A percentile compares a stretch with the other conserved stretches of the same genome.
phyloP scores from a whole-genome alignment of 139 green algal species.

The Tetraselmis chui region DNA sequence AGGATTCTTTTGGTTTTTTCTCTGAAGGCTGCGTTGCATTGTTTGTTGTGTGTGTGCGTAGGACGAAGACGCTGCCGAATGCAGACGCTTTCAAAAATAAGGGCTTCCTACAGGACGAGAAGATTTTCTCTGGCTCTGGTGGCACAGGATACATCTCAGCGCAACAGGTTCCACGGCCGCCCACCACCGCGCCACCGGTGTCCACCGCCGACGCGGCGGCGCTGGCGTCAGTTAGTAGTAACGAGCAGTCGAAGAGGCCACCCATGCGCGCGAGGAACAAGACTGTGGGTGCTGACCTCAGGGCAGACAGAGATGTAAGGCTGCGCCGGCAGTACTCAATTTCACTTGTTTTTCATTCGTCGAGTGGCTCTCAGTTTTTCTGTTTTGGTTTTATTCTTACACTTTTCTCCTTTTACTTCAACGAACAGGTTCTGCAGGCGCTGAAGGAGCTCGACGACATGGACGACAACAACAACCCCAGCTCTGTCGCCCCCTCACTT shows the following conservation, averaged over 20 bases:
- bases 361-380: not conserved
- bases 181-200: not conserved
- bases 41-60: not conserved
- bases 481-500: not conserved
- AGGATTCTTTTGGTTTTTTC: too few relatives aligned
- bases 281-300: not conserved
- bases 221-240: not conserved
- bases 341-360: not conserved
- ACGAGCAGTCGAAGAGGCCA: not conserved
- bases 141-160: not conserved
- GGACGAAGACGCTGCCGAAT: not conserved
- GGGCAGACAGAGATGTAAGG: not conserved
- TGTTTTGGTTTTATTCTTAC: not conserved
- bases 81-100: not conserved
- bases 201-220: not conserved
- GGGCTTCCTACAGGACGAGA: not conserved
- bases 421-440: not conserved
- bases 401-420: not conserved
- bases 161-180: not conserved
- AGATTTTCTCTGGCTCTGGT: not conserved
- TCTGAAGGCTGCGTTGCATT: not conserved
- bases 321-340: not conserved
- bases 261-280: not conserved
- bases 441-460: not conserved
- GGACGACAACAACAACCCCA: not conserved